phyloP scores from a whole-genome alignment of 495 filamentous ascomycete species.

The Xylaria venustula region DNA sequence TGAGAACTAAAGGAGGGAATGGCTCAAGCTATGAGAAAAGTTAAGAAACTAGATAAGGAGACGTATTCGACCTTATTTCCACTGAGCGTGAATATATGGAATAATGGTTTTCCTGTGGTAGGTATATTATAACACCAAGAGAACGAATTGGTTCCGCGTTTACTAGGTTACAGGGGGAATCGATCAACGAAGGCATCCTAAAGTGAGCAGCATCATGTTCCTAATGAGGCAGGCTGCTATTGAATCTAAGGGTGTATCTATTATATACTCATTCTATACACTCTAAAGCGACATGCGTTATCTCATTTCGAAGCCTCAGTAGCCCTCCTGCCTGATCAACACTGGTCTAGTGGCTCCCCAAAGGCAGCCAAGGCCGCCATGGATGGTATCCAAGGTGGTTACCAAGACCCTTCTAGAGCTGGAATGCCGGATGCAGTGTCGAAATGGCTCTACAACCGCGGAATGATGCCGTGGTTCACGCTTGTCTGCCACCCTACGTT shows the following conservation, averaged over 20 bases:
- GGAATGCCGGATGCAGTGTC: neutral
- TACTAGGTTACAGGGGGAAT: too few species aligned
- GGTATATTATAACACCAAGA: too few species aligned
- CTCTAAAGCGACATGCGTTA: neutral
- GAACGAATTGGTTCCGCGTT: too few species aligned
- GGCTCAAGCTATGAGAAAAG: neutral
- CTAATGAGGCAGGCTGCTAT: neutral
- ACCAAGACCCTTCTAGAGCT: neutral
- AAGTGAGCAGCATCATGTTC: neutral
- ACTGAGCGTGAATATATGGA: too few species aligned
- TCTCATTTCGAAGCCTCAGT: neutral
- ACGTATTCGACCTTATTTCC: too few species aligned
- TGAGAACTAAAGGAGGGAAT: neutral
- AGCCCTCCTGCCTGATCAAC: constrained; percentile 7
- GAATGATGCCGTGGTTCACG: neutral
- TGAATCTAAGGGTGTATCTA: neutral
- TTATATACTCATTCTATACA: too few species aligned
- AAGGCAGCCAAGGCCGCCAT: neutral
- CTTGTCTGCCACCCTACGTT: neutral
- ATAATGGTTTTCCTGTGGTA: too few species aligned
- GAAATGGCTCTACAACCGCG: neutral
- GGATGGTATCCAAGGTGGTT: neutral
- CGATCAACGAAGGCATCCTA: too few species aligned
- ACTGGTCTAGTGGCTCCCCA: neutral
- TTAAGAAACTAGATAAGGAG: too few species aligned